Evolutionary conservation across 768 basidiomycete species (phyloP).

Genomic region (Suillus brevipes): DNA sequence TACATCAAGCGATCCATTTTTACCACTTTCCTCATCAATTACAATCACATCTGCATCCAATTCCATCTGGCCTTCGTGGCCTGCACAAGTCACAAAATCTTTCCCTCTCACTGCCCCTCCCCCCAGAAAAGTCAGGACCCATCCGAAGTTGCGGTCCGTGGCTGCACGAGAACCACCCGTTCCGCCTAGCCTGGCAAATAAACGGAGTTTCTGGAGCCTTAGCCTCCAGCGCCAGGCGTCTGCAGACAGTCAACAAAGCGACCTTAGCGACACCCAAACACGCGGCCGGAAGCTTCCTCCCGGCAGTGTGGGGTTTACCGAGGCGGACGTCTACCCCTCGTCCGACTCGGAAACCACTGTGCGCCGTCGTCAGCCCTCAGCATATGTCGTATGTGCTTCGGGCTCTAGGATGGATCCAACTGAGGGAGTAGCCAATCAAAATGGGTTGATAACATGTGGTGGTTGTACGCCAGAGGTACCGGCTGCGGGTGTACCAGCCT

Average conservation of each 20-base stretch:
- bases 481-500: background rate
- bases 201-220: constrained; percentile 23
- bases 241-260: constrained; percentile 32
- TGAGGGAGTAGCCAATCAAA: background rate
- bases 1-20: constrained; percentile 29
- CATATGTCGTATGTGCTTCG: background rate
- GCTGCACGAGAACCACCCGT: constrained; percentile 32
- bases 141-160: constrained; percentile 31
- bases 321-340: background rate
- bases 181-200: constrained; percentile 32
- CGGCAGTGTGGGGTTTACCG: constrained; percentile 4
- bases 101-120: constrained; percentile 33
- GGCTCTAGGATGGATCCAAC: background rate
- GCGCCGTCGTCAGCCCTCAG: background rate
- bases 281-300: constrained; percentile 15
- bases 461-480: background rate
- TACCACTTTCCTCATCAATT: constrained; percentile 24
- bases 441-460: background rate
- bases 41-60: constrained; percentile 22
- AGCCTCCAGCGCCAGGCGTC: constrained; percentile 26
- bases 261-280: constrained; percentile 20
- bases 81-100: constrained; percentile 29
- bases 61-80: constrained; percentile 27
- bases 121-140: constrained; percentile 25
- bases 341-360: background rate